A percentile compares a stretch with the other conserved stretches of the same genome.
These are phyloP conservation scores for rapeseed (Brassica napus) DNA, from an alignment of 345 rosid species.

Conservation along the genomic window DNA sequence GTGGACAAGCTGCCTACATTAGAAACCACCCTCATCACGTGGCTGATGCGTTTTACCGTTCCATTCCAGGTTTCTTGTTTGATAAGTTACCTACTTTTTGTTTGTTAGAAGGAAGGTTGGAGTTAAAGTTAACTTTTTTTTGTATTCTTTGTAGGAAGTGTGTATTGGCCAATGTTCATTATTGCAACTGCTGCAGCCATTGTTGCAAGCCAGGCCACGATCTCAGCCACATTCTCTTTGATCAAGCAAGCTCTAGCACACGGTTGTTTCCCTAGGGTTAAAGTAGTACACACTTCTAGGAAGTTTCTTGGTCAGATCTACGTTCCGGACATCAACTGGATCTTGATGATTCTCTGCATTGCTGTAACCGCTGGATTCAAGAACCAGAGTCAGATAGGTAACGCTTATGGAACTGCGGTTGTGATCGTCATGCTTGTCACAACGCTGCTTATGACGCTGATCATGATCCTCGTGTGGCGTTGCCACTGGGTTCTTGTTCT, in stretches of 20 bases:
- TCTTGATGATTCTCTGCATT: slow-evolving; percentile 79
- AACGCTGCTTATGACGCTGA: slow-evolving; percentile 64
- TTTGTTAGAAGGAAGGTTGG: not conserved
- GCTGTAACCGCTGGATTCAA: slow-evolving; percentile 74
- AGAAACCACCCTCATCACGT: slow-evolving; percentile 64
- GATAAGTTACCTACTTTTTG: not conserved
- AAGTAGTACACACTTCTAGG: slow-evolving; percentile 80
- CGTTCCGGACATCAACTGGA: slow-evolving; percentile 86
- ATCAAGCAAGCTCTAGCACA: slow-evolving; percentile 88
- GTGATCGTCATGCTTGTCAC: slow-evolving; percentile 89
- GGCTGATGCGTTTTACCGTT: slow-evolving; percentile 68
- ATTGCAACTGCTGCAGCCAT: slow-evolving; percentile 72
- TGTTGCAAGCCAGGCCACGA: slow-evolving; percentile 87
- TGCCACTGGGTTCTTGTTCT: slow-evolving; percentile 57
- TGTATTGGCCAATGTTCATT: slow-evolving; percentile 86
- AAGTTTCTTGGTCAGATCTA: slow-evolving; percentile 84
- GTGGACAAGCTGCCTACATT: slow-evolving; percentile 87
- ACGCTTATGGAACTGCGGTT: slow-evolving; percentile 89
- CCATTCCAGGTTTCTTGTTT: slow-evolving; percentile 51
- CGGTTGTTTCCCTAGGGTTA: slow-evolving; percentile 86
- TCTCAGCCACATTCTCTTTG: slow-evolving; percentile 87
- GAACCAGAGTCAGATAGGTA: slow-evolving; percentile 80
- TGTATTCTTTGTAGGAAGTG: slow-evolving; percentile 25
- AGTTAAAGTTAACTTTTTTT: not conserved
- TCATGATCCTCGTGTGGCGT: slow-evolving; percentile 91